Percentiles rank a stretch among this genome's conserved stretches.
These are phyloP conservation scores for Parastagonospora avenae DNA, from an alignment of 2,329 filamentous ascomycete genomes.

Conservation along the genomic window DNA sequence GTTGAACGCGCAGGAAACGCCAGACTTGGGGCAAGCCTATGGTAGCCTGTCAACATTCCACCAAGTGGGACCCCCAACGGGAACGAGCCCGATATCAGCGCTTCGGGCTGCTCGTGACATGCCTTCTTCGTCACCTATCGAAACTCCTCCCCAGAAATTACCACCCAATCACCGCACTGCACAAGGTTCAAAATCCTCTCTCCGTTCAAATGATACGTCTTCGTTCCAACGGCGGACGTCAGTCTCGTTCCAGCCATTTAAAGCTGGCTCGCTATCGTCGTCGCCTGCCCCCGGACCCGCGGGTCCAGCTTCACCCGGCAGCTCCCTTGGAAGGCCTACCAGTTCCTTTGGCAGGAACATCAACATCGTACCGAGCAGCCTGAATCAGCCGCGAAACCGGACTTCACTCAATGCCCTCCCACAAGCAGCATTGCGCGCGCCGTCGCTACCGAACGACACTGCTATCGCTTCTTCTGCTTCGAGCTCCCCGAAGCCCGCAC, in stretches of 20 bases:
- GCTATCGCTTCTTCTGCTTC: constrained; percentile 69
- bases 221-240: constrained; percentile 72
- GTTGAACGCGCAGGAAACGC: constrained; percentile 53
- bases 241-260: constrained; percentile 93
- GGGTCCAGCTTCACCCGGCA: constrained; percentile 60
- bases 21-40: constrained; percentile 78
- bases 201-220: constrained; percentile 57
- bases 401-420: constrained; percentile 77
- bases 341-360: constrained; percentile 27
- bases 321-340: constrained; percentile 48
- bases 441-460: constrained; percentile 65
- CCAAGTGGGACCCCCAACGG: constrained; percentile 72
- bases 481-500: constrained; percentile 77
- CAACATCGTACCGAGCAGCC: constrained; percentile 26
- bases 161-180: constrained; percentile 52
- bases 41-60: constrained; percentile 90
- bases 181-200: constrained; percentile 56
- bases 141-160: constrained; percentile 57
- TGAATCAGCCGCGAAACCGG: constrained; percentile 66
- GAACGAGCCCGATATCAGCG: constrained; percentile 85
- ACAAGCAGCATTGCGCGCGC: constrained; percentile 72
- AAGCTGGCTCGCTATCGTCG: constrained; percentile 90
- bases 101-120: constrained; percentile 70
- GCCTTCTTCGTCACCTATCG: constrained; percentile 56
- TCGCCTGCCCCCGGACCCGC: constrained; percentile 69